These are phyloP conservation scores for Diospyros lotus DNA, from an alignment of 148 eudicot species.

Conservation along the genomic window DNA sequence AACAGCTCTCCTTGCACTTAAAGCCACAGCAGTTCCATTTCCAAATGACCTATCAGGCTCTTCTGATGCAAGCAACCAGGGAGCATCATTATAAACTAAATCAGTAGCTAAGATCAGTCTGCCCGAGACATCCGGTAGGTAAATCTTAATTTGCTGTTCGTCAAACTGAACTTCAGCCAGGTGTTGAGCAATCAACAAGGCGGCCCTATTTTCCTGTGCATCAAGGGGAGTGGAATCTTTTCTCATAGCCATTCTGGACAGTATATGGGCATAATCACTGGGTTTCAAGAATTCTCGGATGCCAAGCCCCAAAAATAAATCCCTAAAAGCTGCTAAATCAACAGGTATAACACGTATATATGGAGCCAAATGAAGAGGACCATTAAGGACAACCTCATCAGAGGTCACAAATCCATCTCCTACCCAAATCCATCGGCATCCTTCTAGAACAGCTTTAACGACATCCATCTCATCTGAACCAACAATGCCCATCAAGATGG, in stretches of 20 bases:
- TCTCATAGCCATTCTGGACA: slow-evolving; percentile 66
- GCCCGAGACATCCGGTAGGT: slow-evolving; percentile 80
- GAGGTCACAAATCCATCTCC: slow-evolving; percentile 97
- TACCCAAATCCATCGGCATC: slow-evolving; percentile 98
- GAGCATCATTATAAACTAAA: slow-evolving; percentile 96
- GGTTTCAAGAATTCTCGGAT: slow-evolving; percentile 69
- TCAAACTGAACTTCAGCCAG: slow-evolving; percentile 64
- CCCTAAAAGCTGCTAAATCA: slow-evolving; percentile 88
- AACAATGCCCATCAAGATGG: slow-evolving; percentile 57
- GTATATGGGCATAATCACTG: slow-evolving; percentile 70
- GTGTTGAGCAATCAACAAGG: slow-evolving; percentile 86
- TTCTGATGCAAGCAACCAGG: slow-evolving; percentile 96
- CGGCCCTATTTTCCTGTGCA: slow-evolving; percentile 74
- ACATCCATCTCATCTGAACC: slow-evolving; percentile 93
- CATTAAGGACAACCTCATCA: slow-evolving; percentile 91
- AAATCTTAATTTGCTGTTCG: slow-evolving; percentile 61
- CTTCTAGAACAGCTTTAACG: slow-evolving; percentile 92
- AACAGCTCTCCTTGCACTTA: slow-evolving; percentile 50
- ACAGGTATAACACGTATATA: slow-evolving; percentile 94
- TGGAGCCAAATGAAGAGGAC: slow-evolving; percentile 97
- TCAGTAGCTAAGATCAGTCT: slow-evolving; percentile 65
- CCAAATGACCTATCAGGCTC: slow-evolving; percentile 44
- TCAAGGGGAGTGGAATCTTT: slow-evolving; percentile 66
- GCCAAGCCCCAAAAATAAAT: slow-evolving; percentile 88
- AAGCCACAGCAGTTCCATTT: slow-evolving; percentile 36